Evolutionary conservation across 2,329 filamentous ascomycete genomes (phyloP).

Genomic region (Lasiodiplodia sp.): DNA sequence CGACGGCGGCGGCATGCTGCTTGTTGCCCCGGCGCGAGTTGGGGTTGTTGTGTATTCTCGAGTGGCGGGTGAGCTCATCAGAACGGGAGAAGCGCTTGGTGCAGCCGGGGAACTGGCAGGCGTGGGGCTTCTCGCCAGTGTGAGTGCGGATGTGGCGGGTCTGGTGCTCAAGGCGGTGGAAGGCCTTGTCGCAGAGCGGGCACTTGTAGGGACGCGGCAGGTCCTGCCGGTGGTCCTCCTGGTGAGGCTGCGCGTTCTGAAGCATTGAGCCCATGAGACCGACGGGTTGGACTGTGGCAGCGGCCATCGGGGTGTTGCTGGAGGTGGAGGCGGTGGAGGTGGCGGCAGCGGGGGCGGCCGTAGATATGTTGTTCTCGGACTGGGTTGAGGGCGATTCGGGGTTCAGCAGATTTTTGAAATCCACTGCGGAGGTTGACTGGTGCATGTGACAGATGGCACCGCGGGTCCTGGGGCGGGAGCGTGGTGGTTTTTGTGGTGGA

Average conservation of each 20-base stretch:
- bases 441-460: slow-evolving; percentile 45
- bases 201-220: slow-evolving; percentile 98
- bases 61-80: slow-evolving; percentile 95
- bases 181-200: slow-evolving; percentile 96
- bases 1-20: slow-evolving; percentile 68
- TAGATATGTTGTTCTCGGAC: neutral
- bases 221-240: slow-evolving; percentile 73
- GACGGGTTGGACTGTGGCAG: slow-evolving; percentile 56
- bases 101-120: slow-evolving; percentile 93
- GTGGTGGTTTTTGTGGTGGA: slow-evolving; percentile 18
- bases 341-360: slow-evolving; percentile 19
- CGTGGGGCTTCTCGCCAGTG: slow-evolving; percentile 97
- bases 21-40: slow-evolving; percentile 96
- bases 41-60: slow-evolving; percentile 98
- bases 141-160: slow-evolving; percentile 92
- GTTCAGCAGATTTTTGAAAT: slow-evolving; percentile 50
- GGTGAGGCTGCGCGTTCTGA: slow-evolving; percentile 60
- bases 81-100: slow-evolving; percentile 97
- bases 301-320: slow-evolving; percentile 43
- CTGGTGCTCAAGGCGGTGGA: slow-evolving; percentile 97
- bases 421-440: slow-evolving; percentile 43
- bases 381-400: slow-evolving; percentile 37
- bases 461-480: slow-evolving; percentile 6
- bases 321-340: slow-evolving; percentile 22
- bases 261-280: slow-evolving; percentile 63